Base-by-base conservation (phyloP, 768 basidiomycete species). In the Lepiota venenata region DNA sequence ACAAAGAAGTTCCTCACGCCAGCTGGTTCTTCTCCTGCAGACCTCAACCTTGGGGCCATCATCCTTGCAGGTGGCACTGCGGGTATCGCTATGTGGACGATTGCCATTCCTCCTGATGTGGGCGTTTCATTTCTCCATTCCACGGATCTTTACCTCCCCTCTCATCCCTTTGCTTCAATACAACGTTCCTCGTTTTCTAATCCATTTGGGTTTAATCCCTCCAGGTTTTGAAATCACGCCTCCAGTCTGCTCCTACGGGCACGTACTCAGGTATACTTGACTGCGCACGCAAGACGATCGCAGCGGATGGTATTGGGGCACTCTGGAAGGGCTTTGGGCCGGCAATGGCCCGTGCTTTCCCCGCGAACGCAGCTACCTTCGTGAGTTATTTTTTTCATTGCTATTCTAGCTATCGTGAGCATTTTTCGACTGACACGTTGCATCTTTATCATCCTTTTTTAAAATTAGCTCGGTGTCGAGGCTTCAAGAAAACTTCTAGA, bases 271-370 rank as follows among this genome's bases (percentile, higher is more conserved):
- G 97, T 15, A 79, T 98, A 64, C 62, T 97, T 52, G 97, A 99
- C 68, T 99, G 97, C 64, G 82, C 87, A 36, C 77, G 88, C 50
- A 97, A 98, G 74, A 91, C 93, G 8, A 89, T 98, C 60, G 90
- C 91, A 5, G 80, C 77, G 47, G 94, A 97, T 69, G 97, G 97
- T 40, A 76, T 91, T 15, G 71, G 71, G 25, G 95, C 96, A 1
- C 74, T 99, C 9, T 99, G 94, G 93, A 98, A 90, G 71, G 97
- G 97, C 9, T 92, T 99, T 66, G 95, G 92, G 43, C 97, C 96
- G 14, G 97, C 97, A 15, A 98, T 98, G 96, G 85, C 87, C 56
- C 74, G 92, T 83, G 95, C 95, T 39, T 96, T 97, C 84, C 95
- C 95, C 11, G 95, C 95, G 22, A 98, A 98, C 69, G 95, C 95